A percentile compares a stretch with the other conserved stretches of the same genome.
Evolutionary conservation across 129 eudicot genomes (phyloP).

Genomic region (Sambucus nigra): DNA sequence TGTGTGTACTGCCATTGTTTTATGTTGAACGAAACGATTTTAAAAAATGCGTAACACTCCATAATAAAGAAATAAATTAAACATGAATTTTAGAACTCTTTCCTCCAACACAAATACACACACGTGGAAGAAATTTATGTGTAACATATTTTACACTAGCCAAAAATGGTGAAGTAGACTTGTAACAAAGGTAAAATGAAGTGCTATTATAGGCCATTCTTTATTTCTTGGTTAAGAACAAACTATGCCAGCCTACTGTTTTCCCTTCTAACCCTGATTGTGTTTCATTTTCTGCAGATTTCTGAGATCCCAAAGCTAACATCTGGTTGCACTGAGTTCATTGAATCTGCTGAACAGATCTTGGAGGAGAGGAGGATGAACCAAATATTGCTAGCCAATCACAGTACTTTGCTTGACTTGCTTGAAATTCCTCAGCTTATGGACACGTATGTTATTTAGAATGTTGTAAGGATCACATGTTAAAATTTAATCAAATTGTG

Average conservation of each 20-base stretch:
- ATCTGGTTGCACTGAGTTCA: slow-evolving; percentile 92
- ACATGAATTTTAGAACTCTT: no score
- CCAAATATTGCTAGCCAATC: slow-evolving; percentile 78
- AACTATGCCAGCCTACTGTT: no score
- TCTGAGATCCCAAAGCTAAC: slow-evolving; percentile 91
- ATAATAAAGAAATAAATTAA: no score
- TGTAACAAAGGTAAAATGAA: no score
- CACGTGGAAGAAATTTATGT: no score
- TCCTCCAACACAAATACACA: no score
- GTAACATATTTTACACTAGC: no score
- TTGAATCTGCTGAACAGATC: slow-evolving; percentile 80
- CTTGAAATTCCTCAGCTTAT: slow-evolving; percentile 99
- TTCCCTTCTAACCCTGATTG: not conserved
- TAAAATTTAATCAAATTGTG: slow-evolving; percentile 10
- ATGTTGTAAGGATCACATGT: slow-evolving; percentile 14
- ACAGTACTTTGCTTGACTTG: slow-evolving; percentile 98
- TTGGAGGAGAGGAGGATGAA: slow-evolving; percentile 95
- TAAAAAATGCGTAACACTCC: no score
- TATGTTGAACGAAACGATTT: no score
- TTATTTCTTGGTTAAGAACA: no score
- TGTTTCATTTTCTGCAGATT: slow-evolving; percentile 46
- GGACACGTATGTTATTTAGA: slow-evolving; percentile 83
- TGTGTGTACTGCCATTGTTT: no score
- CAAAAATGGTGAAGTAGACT: not conserved
- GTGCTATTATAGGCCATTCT: no score